Conservation (phyloP, 768 basidiomycete species). For the Pulveroboletus frians region DNA sequence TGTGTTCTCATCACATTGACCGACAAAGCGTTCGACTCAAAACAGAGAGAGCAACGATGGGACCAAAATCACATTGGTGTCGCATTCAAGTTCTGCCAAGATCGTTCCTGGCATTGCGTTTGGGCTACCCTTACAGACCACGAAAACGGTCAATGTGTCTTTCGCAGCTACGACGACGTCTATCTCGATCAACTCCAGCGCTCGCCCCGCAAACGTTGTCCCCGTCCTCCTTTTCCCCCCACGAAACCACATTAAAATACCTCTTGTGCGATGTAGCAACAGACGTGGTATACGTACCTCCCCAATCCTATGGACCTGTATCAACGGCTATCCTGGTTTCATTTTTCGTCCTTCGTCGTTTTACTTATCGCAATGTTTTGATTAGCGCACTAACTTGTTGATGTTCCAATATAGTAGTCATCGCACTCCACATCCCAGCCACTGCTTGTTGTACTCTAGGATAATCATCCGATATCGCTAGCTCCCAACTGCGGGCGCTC, state of each 20-base stretch:
- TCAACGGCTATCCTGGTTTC: constrained; percentile 5
- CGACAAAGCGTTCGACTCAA: constrained; percentile 54
- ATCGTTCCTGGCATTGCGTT: constrained; percentile 54
- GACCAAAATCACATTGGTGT: constrained; percentile 36
- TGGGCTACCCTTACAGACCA: constrained; percentile 58
- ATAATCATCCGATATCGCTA: constrained; percentile 1
- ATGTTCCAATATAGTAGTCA: constrained; percentile 6
- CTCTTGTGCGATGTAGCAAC: constrained; percentile 3
- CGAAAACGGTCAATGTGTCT: constrained; percentile 43
- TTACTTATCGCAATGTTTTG: constrained; percentile 11
- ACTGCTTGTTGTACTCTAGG: constrained; percentile 7
- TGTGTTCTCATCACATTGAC: constrained; percentile 50
- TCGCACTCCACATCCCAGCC: constrained; percentile 5
- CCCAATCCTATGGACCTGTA: constrained; percentile 10
- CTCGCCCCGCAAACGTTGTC: constrained; percentile 35
- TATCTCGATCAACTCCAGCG: constrained; percentile 46
- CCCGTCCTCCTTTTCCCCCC: constrained; percentile 20
- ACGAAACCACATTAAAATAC: constrained; percentile 19
- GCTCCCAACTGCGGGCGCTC: constrained; percentile 1
- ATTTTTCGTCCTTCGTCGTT: constrained; percentile 1
- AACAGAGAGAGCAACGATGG: constrained; percentile 30
- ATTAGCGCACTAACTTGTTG: constrained; percentile 8
- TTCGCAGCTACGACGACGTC: constrained; percentile 57
- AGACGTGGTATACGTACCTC: constrained; percentile 12
- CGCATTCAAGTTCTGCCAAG: constrained; percentile 51